Evolutionary conservation across 495 filamentous ascomycete genomes (phyloP).

Genomic region (Xylaria grammica): DNA sequence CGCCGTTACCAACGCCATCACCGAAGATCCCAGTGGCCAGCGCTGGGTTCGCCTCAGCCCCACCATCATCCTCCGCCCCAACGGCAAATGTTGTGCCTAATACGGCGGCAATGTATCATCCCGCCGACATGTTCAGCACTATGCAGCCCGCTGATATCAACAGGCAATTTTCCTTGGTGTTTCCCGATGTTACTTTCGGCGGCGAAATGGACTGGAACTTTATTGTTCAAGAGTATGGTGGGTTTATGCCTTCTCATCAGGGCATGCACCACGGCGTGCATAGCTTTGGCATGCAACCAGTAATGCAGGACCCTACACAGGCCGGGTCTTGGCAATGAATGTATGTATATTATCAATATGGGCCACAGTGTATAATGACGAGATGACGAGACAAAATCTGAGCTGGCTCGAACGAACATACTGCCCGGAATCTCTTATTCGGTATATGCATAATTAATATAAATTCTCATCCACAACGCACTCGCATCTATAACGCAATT

Average conservation of each 20-base stretch:
- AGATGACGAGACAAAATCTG: conserved; percentile 1
- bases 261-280: conserved; percentile 16
- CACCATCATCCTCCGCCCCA: conserved; percentile 26
- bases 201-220: conserved; percentile 54
- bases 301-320: conserved; percentile 18
- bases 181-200: conserved; percentile 46
- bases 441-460: conserved; percentile 13
- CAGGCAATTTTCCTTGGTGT: conserved; percentile 35
- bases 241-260: conserved; percentile 41
- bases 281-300: conserved; percentile 9
- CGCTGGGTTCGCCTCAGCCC: conserved; percentile 26
- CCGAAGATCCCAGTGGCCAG: conserved; percentile 36
- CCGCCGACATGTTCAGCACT: conserved; percentile 29
- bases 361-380: conserved; percentile 11
- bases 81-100: conserved; percentile 19
- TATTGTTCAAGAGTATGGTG: conserved; percentile 47
- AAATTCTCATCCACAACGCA: no score
- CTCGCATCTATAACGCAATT: background rate
- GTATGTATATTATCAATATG: conserved; percentile 13
- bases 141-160: conserved; percentile 33
- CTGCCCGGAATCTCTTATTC: background rate
- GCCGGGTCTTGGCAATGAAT: conserved; percentile 19
- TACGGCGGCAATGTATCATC: conserved; percentile 28
- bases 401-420: background rate
- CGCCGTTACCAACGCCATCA: conserved; percentile 35